Conservation (phyloP, 148 eudicot species). For the Persicaria tinctoria region DNA sequence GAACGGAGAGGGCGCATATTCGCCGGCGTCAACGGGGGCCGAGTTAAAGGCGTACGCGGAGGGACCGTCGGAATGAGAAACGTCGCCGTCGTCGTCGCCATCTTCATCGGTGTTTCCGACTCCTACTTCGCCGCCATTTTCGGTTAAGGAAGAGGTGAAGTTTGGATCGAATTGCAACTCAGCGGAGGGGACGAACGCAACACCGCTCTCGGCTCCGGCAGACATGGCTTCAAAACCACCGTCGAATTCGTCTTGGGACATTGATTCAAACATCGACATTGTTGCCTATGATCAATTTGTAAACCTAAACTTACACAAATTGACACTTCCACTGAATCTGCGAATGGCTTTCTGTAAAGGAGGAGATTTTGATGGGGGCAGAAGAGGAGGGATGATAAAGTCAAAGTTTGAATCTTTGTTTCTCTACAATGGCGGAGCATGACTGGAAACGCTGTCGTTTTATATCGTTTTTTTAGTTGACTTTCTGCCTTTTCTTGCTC, state of each 20-base stretch:
- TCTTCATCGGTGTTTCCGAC: constrained; percentile 14
- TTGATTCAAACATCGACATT: constrained; percentile 21
- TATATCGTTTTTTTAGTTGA: not conserved
- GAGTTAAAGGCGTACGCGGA: constrained; percentile 11
- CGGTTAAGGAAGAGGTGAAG: constrained; percentile 10
- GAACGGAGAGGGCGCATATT: constrained; percentile 26
- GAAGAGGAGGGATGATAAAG: constrained; percentile 1
- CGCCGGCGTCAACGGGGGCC: constrained; percentile 7
- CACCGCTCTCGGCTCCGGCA: not conserved
- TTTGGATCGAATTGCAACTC: constrained; percentile 11
- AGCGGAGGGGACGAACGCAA: not conserved
- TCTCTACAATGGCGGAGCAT: constrained; percentile 7
- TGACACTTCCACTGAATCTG: not conserved
- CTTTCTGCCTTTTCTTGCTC: not conserved
- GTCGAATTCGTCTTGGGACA: constrained; percentile 14
- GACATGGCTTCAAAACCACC: constrained; percentile 4
- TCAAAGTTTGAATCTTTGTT: not conserved
- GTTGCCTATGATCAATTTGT: not conserved
- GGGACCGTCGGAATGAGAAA: constrained; percentile 12
- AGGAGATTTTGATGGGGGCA: not conserved
- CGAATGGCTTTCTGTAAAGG: not conserved
- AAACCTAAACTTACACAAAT: not conserved
- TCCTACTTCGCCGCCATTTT: not conserved
- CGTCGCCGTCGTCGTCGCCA: constrained; percentile 12
- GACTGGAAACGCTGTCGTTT: not conserved